Percentiles rank a stretch among this genome's conserved stretches.
These are phyloP conservation scores for Spizellomyces punctatus DNA, from an alignment of 192 early-diverging fungal species.

Conservation along the genomic window DNA sequence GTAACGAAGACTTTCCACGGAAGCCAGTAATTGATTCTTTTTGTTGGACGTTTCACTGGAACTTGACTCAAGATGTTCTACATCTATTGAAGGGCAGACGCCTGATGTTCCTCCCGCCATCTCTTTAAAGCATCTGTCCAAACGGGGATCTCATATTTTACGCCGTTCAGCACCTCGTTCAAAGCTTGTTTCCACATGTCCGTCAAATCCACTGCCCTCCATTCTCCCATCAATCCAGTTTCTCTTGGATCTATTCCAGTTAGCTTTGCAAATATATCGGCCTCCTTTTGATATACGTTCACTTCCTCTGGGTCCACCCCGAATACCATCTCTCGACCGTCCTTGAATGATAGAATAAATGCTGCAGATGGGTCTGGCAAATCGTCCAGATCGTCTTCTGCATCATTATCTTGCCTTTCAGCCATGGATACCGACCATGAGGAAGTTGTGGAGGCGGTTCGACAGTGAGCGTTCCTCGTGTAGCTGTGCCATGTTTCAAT, in stretches of 20 bases:
- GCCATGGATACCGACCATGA: not conserved
- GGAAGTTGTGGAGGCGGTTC: not conserved
- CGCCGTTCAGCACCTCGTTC: conserved; percentile 31
- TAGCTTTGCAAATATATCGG: not conserved
- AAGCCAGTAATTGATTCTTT: too few relatives aligned
- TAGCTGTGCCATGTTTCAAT: conserved; percentile 22
- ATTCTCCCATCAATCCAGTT: not conserved
- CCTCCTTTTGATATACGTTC: conserved; percentile 12
- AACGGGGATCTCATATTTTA: conserved; percentile 25
- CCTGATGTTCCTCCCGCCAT: not conserved
- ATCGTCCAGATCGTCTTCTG: not conserved
- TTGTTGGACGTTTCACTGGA: too few relatives aligned
- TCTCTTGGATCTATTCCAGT: not conserved
- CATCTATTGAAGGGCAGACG: too few relatives aligned
- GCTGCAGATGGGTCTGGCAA: conserved; percentile 9
- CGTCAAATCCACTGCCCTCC: conserved; percentile 21
- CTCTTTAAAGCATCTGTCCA: conserved; percentile 18
- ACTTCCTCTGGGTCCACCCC: conserved; percentile 16
- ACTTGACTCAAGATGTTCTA: too few relatives aligned
- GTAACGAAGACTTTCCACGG: too few relatives aligned
- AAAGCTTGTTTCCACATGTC: conserved; percentile 36
- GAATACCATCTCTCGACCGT: conserved; percentile 24
- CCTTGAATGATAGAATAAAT: conserved; percentile 18
- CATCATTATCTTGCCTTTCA: not conserved
- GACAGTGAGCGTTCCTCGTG: not conserved